Evolutionary conservation across 2,329 filamentous ascomycete species (phyloP).

Genomic region (Thielaviopsis ethacetica): DNA sequence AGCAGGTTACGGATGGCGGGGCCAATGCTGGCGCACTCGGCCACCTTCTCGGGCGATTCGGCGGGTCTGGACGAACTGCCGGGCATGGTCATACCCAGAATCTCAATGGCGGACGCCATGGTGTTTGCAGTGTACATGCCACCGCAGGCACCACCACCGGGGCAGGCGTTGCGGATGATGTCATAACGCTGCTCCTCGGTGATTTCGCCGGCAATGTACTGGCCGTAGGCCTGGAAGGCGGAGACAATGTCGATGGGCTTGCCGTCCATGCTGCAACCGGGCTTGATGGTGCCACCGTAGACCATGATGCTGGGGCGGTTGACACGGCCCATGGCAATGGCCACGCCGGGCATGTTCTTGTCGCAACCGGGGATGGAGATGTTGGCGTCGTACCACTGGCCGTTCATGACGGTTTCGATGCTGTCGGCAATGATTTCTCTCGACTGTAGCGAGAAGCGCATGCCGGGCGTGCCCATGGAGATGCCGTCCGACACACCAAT

Average conservation of each 20-base stretch:
- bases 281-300: conserved; percentile 86
- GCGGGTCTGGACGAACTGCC: conserved; percentile 69
- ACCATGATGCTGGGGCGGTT: conserved; percentile 96
- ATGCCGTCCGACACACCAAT: conserved; percentile 96
- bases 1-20: conserved; percentile 59
- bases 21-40: conserved; percentile 58
- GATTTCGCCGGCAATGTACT: conserved; percentile 85
- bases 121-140: conserved; percentile 80
- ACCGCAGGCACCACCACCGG: conserved; percentile 42
- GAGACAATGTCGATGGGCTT: conserved; percentile 83
- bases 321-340: conserved; percentile 86
- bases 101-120: conserved; percentile 70
- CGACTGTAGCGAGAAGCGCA: conserved; percentile 89
- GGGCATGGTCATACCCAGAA: conserved; percentile 67
- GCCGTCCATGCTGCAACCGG: conserved; percentile 66
- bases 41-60: conserved; percentile 52
- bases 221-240: conserved; percentile 93
- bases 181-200: conserved; percentile 83
- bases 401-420: conserved; percentile 97
- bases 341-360: conserved; percentile 96
- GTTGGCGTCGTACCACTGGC: conserved; percentile 97
- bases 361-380: conserved; percentile 94
- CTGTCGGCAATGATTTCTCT: conserved; percentile 95
- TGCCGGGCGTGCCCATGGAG: conserved; percentile 94
- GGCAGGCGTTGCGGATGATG: conserved; percentile 82